Base-by-base conservation (phyloP, 331 rosid species). In the Rhamnella rubrinervis region DNA sequence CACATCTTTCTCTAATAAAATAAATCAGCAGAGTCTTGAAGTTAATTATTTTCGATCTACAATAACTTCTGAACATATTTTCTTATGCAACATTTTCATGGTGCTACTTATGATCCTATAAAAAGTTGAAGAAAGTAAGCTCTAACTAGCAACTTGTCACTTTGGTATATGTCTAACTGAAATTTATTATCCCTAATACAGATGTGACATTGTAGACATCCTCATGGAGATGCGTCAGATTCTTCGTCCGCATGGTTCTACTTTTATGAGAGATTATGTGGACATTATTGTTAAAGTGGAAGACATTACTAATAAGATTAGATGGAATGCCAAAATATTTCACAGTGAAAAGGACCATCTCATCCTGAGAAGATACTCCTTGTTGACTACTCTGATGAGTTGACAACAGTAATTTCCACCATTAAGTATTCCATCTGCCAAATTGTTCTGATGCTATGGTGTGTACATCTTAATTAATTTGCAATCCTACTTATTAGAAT, bases 171-270 rank as follows among this genome's bases (percentile, higher is more conserved):
- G 20, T 52, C 19, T 52, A 52, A 52, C 57, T 52, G n/a, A 14
- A 51, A 51, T 18, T 51, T 40, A 18, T 52, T 3, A 52, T 15
- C 57, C 37, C 3, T 66, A 6, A 28, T 73, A 71, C 73, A 85
- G 87, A 83, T 85, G 90, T 73, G 84, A 80, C 44, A 66, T 83
- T 69, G 56, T 68, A 59, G 75, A 69, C 59, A 80, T 85, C 56
- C 61, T 83, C 59, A 21, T 85, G 17, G 85, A 85, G 85, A 78
- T 85, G 84, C 65, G 83, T 62, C 63, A 87, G 40, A 78, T 85
- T 75, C 63, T 82, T 75, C 80, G 90, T 55, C 90, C 87, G 0
- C 57, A 39, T 12, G 90, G 90, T 78, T 63, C 82, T 47, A 77
- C 80, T 46, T 72, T 85, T 51, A 73, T 85, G 41, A 77, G 90